Evolutionary conservation across 768 basidiomycete genomes (phyloP), one percentile per base, ranked within the genome.

Genomic region (Boletus huronensis): DNA sequence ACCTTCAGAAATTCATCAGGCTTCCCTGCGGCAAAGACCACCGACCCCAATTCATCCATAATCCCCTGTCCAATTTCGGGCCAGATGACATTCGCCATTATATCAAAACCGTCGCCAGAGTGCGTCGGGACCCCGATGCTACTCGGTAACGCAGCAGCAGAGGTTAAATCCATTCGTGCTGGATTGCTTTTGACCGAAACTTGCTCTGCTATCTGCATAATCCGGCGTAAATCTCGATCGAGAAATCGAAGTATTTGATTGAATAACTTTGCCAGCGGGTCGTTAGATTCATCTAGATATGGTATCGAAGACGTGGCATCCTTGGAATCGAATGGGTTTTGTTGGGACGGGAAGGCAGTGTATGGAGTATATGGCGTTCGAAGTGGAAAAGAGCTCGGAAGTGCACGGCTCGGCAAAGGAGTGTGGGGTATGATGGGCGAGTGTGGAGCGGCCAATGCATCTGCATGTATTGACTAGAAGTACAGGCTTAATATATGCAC

Each of bases 1-100:
- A 94, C 95, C 77, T 85, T 87, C 49, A 91, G 83, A 69, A 98
- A 92, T 51, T 95, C 91, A 48, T 88, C 84, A 11, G 97, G 93
- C 51, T 88, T 81, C 14, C 97, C 97, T 3, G 87, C 89, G n/a
- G 95, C 85, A 69, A 98, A 99, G 2, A 98, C 82, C 8, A 84
- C 72, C 21, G 72, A 73, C 0, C 96, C 95, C 40, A 98, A 73
- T 65, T 96, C 92, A 55, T 87, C 84, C 78, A 90, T 86, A 45
- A 99, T 82, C 0, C 90, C 81, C 39, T 77, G 75, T 2, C 85
- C 88, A 19, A 96, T 71, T 71, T 95, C 93, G 10, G 85, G 85
- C 90, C 93, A 96, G 5, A 98, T 76, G 9, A 96, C 89, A 62
- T 90, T 88, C 0, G 87, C 83, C 76, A 98, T 81, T 49, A 98